Evolutionary conservation across 2,329 filamentous ascomycete species (phyloP), one percentile per base, ranked within the genome.

Genomic region (Onygenales sp.): DNA sequence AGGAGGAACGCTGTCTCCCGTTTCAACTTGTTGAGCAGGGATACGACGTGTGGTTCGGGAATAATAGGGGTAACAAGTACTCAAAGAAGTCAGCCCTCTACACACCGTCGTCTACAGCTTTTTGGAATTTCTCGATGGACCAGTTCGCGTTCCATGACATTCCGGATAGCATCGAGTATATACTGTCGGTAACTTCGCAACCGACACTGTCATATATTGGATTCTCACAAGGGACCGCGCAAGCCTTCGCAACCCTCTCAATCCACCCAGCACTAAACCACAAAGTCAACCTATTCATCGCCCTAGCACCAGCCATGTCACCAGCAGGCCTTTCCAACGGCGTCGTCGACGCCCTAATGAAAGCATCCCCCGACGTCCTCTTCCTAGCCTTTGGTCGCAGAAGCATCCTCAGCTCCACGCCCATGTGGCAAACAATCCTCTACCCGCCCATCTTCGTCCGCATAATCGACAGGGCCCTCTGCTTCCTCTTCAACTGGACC

Each of bases 61-160:
- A 98, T 70, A 98, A 98, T 65, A 85, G 93, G 38, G 93, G 93
- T 49, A 98, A 98, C 78, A 98, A 98, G 68, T 98, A 98, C 73
- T 95, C 90, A 45, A 98, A 97, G 71, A 98, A 98, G 72, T 91
- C 85, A 2, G 82, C 91, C 50, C 79, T 85, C 55, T 76, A 78
- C 58, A 85, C 89, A 0, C 91, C 93, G 0, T 85, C 82, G 0
- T 85, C 87, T 2, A 74, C 79, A 39, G 78, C 82, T 11, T 98
- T 98, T 69, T 98, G 93, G 93, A 86, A 96, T 69, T 98, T 98
- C 67, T 95, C 89, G 50, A 97, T 98, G 66, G 93, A 98, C 67
- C 88, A 98, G 66, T 98, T 98, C 66, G 93, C 93, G 47, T 95
- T 98, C 64, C 84, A 97, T 67, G 93, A 98, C 68, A 96, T 98